These are phyloP conservation scores for Pichia cabralensis DNA, from an alignment of 805 yeast genomes.

Conservation along the genomic window DNA sequence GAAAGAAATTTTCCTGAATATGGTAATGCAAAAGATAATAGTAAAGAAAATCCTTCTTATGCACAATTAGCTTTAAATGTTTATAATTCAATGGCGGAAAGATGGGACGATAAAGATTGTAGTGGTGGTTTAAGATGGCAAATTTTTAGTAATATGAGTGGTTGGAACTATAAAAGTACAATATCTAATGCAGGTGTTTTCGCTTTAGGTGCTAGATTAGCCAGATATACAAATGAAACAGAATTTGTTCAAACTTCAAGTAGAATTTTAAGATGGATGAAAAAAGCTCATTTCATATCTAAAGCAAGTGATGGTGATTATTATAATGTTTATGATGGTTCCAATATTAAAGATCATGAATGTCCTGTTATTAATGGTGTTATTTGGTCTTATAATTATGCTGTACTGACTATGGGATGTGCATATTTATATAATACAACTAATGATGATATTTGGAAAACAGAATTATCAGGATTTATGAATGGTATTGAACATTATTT, in stretches of 20 bases:
- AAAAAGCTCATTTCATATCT: conserved; percentile 37
- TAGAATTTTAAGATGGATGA: conserved; percentile 74
- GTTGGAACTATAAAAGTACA: conserved; percentile 86
- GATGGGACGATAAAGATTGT: conserved; percentile 86
- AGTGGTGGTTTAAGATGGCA: conserved; percentile 95
- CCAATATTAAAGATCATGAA: conserved; percentile 37
- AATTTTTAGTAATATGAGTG: conserved; percentile 86
- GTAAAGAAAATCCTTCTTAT: conserved; percentile 61
- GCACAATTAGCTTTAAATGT: conserved; percentile 77
- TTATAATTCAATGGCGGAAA: conserved; percentile 76
- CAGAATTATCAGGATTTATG: conserved; percentile 29
- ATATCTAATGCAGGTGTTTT: conserved; percentile 83
- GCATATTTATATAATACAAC: conserved; percentile 60
- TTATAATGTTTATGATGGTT: conserved; percentile 61
- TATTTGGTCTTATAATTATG: conserved; percentile 66
- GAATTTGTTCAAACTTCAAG: conserved; percentile 69
- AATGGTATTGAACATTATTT: conserved; percentile 33
- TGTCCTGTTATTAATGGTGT: conserved; percentile 36
- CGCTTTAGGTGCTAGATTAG: conserved; percentile 79
- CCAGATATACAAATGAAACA: conserved; percentile 67
- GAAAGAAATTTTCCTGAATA: conserved; percentile 65
- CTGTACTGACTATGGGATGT: conserved; percentile 55
- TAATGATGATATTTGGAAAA: conserved; percentile 31
- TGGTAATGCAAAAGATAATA: conserved; percentile 41
- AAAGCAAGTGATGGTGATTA: conserved; percentile 20